Conservation (phyloP, 495 filamentous ascomycete species). For the Peziza echinospora region DNA sequence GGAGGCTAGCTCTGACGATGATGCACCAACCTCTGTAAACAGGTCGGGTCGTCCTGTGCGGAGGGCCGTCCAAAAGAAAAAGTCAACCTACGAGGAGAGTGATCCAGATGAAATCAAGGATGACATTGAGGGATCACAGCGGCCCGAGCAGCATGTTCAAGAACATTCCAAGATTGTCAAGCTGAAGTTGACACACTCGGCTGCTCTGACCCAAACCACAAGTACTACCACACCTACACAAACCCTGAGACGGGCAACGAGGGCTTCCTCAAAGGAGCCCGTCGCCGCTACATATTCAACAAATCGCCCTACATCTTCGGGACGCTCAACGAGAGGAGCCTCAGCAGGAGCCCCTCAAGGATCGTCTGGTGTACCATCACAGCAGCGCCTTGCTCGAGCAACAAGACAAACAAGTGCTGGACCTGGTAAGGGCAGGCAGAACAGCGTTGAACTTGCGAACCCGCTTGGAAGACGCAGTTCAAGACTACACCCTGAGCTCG, state of each 20-base stretch:
- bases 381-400: slow-evolving; percentile 3
- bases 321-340: background rate
- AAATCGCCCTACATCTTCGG: background rate
- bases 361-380: too few relatives aligned
- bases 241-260: background rate
- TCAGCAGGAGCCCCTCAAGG: background rate
- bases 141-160: too few relatives aligned
- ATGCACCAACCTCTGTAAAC: background rate
- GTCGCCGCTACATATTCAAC: background rate
- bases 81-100: slow-evolving; percentile 10
- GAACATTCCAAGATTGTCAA: too few relatives aligned
- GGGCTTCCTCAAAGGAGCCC: background rate
- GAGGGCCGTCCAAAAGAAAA: slow-evolving; percentile 8
- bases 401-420: background rate
- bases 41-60: slow-evolving; percentile 12
- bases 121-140: slow-evolving; percentile 6
- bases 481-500: background rate
- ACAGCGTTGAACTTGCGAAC: slow-evolving; percentile 2
- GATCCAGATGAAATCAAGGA: slow-evolving; percentile 13
- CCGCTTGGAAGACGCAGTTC: background rate
- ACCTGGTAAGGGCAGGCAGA: background rate
- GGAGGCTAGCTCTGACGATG: background rate
- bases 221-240: background rate
- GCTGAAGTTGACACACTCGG: too few relatives aligned
- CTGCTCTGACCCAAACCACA: too few relatives aligned